phyloP scores from a whole-genome alignment of 495 filamentous ascomycete species.

The Antarctomyces pellizariae region DNA sequence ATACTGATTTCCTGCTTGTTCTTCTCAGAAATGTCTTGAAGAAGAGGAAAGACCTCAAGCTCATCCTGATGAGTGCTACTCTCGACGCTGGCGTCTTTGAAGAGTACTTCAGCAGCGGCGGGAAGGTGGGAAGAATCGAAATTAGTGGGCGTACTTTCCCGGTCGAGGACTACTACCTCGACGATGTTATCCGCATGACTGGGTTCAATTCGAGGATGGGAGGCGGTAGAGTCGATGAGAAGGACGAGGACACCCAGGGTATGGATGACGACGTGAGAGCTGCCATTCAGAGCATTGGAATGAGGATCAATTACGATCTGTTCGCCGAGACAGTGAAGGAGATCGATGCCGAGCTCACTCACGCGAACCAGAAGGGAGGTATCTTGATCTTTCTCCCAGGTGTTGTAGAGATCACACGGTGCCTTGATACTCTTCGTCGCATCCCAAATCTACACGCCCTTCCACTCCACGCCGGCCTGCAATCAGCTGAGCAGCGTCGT shows the following conservation, averaged over 20 bases:
- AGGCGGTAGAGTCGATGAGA: slow-evolving; percentile 11
- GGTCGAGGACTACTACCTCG: slow-evolving; percentile 73
- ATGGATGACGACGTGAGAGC: slow-evolving; percentile 30
- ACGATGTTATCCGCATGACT: slow-evolving; percentile 64
- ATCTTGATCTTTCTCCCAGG: slow-evolving; percentile 89
- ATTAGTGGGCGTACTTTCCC: slow-evolving; percentile 81
- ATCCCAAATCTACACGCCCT: slow-evolving; percentile 56
- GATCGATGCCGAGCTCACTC: slow-evolving; percentile 49
- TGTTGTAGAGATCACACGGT: slow-evolving; percentile 64
- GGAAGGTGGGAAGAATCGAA: slow-evolving; percentile 51
- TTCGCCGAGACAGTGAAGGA: slow-evolving; percentile 52
- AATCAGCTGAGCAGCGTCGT: slow-evolving; percentile 60
- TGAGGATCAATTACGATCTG: slow-evolving; percentile 81
- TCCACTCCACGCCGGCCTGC: slow-evolving; percentile 79
- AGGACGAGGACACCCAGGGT: slow-evolving; percentile 12
- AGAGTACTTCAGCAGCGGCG: slow-evolving; percentile 50
- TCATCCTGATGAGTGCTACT: slow-evolving; percentile 96
- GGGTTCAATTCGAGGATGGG: slow-evolving; percentile 28
- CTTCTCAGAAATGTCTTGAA: slow-evolving; percentile 67
- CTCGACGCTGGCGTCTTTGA: slow-evolving; percentile 76
- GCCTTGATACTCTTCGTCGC: slow-evolving; percentile 40
- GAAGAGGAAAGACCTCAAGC: slow-evolving; percentile 57
- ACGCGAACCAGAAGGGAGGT: slow-evolving; percentile 41
- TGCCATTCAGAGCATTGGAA: slow-evolving; percentile 50
- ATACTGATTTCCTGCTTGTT: slow-evolving; percentile 84